Evolutionary conservation across 768 basidiomycete genomes (phyloP), one percentile per base, ranked within the genome.

Genomic region (Amanita muscaria): DNA sequence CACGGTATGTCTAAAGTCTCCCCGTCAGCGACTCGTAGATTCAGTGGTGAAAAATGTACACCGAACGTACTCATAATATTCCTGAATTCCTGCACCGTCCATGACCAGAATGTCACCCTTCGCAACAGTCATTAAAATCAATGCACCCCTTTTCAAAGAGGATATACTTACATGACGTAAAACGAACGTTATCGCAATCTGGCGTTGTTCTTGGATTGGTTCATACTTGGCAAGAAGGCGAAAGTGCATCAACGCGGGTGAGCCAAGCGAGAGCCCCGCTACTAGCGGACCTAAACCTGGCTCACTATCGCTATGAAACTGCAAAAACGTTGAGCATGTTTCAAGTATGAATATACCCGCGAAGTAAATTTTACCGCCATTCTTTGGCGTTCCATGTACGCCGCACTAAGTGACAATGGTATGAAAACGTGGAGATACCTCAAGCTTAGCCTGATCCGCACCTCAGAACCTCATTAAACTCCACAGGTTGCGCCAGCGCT

Each of bases 291-390:
- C 86, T 3, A 90, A 62, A 3, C 85, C 88, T 9, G 65, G 63
- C 63, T 90, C 87, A 44, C 72, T 74, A 53, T 90, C 87, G 49
- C 81, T 87, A 52, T 89, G 87, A 56, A 86, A 88, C 84, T 87
- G 43, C 19, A 12, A 23, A 46, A 2, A 8, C 24, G 18, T 40
- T 29, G 27, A 29, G 27, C 15, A 33, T 23, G 27, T 27, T 12
- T 25, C 49, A 25, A 49, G n/a, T 10, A 35, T 19, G 32, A 54
- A 14, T n/a, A n/a, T n/a, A n/a, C n/a, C n/a, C n/a, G n/a, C n/a
- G n/a, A 18, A n/a, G 27, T 18, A 30, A 15, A 31, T 60, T 74
- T 54, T 56, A 87, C 87, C 39, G 84, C 74, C 87, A 90, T 90
- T 57, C 73, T 83, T 59, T 89, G 88, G 46, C 76, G 70, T 54